Conservation (phyloP, 768 basidiomycete species). For the Pleurotus tuber-regium region DNA sequence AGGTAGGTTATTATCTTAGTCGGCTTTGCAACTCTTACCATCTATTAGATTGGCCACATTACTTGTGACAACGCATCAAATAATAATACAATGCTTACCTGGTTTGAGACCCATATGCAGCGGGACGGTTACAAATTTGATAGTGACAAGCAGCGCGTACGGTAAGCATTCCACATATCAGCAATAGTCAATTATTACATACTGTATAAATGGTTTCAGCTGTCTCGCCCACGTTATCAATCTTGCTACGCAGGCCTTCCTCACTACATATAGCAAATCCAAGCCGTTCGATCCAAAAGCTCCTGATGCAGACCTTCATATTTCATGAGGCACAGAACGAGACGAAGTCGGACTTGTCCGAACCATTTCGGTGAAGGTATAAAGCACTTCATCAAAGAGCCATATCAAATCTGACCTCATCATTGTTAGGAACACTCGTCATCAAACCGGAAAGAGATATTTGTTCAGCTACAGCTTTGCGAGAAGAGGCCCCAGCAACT, state of each 20-base stretch:
- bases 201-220: conserved; percentile 13
- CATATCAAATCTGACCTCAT: not conserved
- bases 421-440: conserved; percentile 24
- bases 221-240: conserved; percentile 31
- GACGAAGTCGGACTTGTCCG: conserved; percentile 21
- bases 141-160: not conserved
- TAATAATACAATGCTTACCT: conserved; percentile 31
- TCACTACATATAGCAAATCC: conserved; percentile 23
- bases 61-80: conserved; percentile 37
- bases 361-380: conserved; percentile 15
- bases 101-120: conserved; percentile 29
- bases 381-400: not conserved
- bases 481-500: conserved; percentile 11
- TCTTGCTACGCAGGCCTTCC: conserved; percentile 29
- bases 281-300: conserved; percentile 21
- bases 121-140: too few relatives aligned
- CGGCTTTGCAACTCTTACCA: too few relatives aligned
- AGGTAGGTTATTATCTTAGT: conserved; percentile 24
- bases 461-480: conserved; percentile 18
- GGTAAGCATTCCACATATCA: too few relatives aligned
- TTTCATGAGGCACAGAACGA: conserved; percentile 1
- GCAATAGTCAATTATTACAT: too few relatives aligned
- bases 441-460: conserved; percentile 20
- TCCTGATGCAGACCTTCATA: conserved; percentile 16
- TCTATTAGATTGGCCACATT: too few relatives aligned